phyloP scores from a whole-genome alignment of 805 yeast species.

The Saccharomycopsis microspora region DNA sequence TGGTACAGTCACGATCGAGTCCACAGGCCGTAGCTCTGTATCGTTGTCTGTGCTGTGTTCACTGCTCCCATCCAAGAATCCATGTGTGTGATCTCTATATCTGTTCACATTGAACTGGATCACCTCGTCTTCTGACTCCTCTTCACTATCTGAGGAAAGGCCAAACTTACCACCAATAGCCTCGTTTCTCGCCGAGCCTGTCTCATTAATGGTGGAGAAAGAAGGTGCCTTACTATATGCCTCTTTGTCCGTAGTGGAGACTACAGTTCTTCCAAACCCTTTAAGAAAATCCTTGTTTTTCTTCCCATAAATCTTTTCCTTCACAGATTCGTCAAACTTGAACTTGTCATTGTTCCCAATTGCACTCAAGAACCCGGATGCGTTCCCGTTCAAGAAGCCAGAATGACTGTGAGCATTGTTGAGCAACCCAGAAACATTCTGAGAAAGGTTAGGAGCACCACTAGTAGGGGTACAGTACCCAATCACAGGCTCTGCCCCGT shows the following conservation, averaged over 20 bases:
- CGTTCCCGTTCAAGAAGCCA: conserved; percentile 9
- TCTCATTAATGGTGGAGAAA: conserved; percentile 11
- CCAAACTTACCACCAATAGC: background rate
- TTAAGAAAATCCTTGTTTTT: conserved; percentile 6
- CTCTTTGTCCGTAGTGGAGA: background rate
- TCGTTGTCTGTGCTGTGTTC: background rate
- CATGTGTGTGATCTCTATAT: background rate
- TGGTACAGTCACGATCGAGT: conserved; percentile 14
- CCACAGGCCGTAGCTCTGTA: conserved; percentile 3
- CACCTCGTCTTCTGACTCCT: conserved; percentile 1
- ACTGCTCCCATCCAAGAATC: background rate
- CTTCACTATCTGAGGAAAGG: background rate
- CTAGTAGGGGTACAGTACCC: conserved; percentile 1
- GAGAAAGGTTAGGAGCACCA: background rate
- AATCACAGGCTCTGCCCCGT: background rate
- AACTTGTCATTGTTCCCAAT: background rate
- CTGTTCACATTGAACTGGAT: conserved; percentile 6
- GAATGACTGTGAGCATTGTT: conserved; percentile 1
- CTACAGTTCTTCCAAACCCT: background rate
- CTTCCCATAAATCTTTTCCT: conserved; percentile 11
- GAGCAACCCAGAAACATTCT: conserved; percentile 1
- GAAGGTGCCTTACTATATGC: conserved; percentile 5
- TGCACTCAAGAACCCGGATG: background rate
- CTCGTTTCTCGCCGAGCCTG: background rate
- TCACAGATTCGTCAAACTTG: background rate